Evolutionary conservation across 441 rosid species (phyloP), one percentile per base, ranked within the genome.

Genomic region (Populus trichocarpa): DNA sequence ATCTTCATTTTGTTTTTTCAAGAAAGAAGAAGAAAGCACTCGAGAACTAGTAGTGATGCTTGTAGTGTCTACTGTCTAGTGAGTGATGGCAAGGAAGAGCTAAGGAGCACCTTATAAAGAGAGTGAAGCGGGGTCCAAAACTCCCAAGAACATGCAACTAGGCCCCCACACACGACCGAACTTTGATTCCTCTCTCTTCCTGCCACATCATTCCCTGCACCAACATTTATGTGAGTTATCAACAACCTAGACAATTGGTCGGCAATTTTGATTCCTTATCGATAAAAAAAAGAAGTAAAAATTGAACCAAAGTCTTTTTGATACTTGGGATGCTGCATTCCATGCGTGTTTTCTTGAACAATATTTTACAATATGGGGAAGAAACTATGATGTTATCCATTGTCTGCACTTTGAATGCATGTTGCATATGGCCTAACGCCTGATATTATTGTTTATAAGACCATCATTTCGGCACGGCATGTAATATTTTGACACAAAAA

Each of bases 221-320:
- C 81, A 70, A 69, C 81, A 77, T 80, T 77, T 76, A 83, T 75
- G 83, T 73, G 76, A 61, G 77, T 61, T 53, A 74, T 81, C 83
- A 80, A 78, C 83, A 26, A 71, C 72, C 75, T 70, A 81, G 81
- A 82, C 63, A 74, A 46, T 50, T 75, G 87, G 88, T 82, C 87
- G 86, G 83, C 83, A 68, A 12, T 69, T 5, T 28, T 77, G 81
- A 77, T 84, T 80, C 77, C 70, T 71, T 67, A 18, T 70, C 32
- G 28, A 53, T 35, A 2, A 53, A 53, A 5, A 18, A 5, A 16
- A 5, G 2, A 1, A 30, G 32, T 30, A 1, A 50, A 50, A 50
- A 50, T 50, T 5, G 59, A 30, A 30, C 32, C 18, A 50, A 2
- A 50, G 59, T 50, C n/a, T 50, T 16, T 35, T 30, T 30, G 32